These are phyloP conservation scores for Skeletonema tropicum DNA, from an alignment of 108 stramenopile genomes.

Conservation along the genomic window DNA sequence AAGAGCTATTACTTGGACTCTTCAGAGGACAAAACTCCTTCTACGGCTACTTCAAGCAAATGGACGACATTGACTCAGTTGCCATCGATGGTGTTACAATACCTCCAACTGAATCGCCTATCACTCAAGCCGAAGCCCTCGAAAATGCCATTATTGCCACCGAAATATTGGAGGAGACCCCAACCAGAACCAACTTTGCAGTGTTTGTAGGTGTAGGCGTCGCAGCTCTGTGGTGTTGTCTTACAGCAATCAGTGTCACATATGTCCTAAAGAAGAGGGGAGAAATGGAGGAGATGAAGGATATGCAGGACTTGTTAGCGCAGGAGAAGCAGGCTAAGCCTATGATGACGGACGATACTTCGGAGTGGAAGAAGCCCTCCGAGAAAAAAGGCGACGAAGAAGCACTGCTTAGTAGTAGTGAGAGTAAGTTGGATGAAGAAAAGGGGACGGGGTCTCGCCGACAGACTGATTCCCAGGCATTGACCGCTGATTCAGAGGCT, in stretches of 20 bases:
- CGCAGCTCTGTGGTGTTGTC: constrained; percentile 4
- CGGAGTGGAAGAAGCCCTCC: not conserved
- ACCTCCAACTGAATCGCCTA: not conserved
- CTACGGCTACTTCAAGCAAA: not conserved
- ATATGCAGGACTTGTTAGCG: not conserved
- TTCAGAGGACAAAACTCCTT: not conserved
- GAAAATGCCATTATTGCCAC: not conserved
- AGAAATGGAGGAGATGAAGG: not conserved
- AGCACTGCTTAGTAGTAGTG: not conserved
- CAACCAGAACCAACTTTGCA: not conserved
- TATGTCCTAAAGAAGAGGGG: not conserved
- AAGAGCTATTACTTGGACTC: not conserved
- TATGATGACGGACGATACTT: not conserved
- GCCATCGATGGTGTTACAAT: not conserved
- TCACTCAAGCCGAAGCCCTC: not conserved
- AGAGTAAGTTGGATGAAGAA: not conserved
- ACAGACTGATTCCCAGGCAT: not conserved
- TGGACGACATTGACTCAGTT: not conserved
- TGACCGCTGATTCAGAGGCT: not conserved
- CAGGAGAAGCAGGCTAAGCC: not conserved
- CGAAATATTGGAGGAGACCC: not conserved
- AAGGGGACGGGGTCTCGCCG: too few species aligned
- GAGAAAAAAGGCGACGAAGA: not conserved
- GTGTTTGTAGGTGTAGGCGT: not conserved
- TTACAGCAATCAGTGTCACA: not conserved